Base-by-base conservation (phyloP, 805 yeast genomes). In the Wickerhamomyces xylosicus region DNA sequence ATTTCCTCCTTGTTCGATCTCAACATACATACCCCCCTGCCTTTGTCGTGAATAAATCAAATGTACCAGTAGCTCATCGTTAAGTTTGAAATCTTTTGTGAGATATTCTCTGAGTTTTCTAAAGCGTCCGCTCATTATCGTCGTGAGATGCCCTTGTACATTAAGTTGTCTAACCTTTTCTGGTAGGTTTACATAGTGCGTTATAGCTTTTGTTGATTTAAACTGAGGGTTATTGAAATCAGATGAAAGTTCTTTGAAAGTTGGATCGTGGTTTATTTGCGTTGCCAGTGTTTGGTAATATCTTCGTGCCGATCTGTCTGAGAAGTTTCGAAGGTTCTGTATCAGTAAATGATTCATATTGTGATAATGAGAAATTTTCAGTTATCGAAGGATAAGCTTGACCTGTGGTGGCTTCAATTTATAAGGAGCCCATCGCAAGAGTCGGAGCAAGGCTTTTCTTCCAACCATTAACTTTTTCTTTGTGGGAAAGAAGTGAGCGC, bases 31-130 rank as follows among this genome's bases (percentile, higher is more conserved):
- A 18, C 37, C 34, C 13, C 37, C 34, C 13, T 37, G 36, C 14
- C 31, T 17, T 15, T 31, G 33, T 16, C 15, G 33, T 8, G 17
- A n/a, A 15, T 15, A 31, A 14, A 31, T 31, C 9, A 31, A 16
- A 10, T 9, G 20, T 11, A 44, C 8, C 3, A 50, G 33, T 2
- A 42, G 31, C 28, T 45, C 49, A 22, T 47, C 52, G 5, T 40
- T 33, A n/a, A 50, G 32, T 4, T 36, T 4, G 22, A 33, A 43
- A 4, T 40, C 37, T 1, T 27, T 36, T 2, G 19, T 17, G 6
- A 31, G 19, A 15, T 31, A 31, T 15, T 15, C 19, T 31, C 14
- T 11, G 4, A 31, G 13, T 14, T 15, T 31, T 5, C 4, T 11
- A 8, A 31, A 17, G 10, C 33, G 33, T 8, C 10, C 14, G 11